Evolutionary conservation across 768 basidiomycete species (phyloP), one percentile per base, ranked within the genome.

Genomic region (Trametes villosa): DNA sequence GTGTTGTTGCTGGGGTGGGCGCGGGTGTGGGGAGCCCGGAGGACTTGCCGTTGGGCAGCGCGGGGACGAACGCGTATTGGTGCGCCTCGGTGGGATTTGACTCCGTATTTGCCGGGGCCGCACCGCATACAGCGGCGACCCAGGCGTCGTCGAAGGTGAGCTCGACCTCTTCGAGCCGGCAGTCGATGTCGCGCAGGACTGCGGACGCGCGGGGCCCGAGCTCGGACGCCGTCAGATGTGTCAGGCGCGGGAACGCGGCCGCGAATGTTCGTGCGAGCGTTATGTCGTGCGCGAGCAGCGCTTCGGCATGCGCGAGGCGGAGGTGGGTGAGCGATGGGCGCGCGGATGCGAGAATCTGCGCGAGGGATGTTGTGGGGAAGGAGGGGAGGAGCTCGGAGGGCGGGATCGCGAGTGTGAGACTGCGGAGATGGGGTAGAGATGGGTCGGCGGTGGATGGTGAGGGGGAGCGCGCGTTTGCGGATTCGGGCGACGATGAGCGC

Each of bases 81-180:
- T 24, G 8, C 3, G 48, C 48, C 18, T 18, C 9, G n/a, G 22
- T 20, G 40, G 31, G 17, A 4, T n/a, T 30, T 11, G 20, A n/a
- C 6, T 54, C 22, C 2, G 42, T 9, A 22, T 30, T 18, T 47
- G 53, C 7, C 22, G 24, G 42, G 15, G 49, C 34, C 1, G 49
- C 22, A 24, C 31, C 12, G 31, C 20, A 29, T 47, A 57, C 53
- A 15, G 49, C n/a, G 26, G 31, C 40, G 9, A 52, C 60, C 60
- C 54, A 62, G 24, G 18, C n/a, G 34, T 62, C 53, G 54, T 56
- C 60, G 17, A 62, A 62, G 34, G 50, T 34, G 41, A 62, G 27
- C 54, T 62, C 33, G 12, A 26, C 54, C 17, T 56, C 48, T 17
- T 57, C 15, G 26, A 62, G 54, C 8, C 15, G n/a, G 22, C 41